Percentiles rank a stretch among this genome's conserved stretches.
These are phyloP conservation scores for Syzygium aqueum DNA, from an alignment of 345 rosid genomes.

Conservation along the genomic window DNA sequence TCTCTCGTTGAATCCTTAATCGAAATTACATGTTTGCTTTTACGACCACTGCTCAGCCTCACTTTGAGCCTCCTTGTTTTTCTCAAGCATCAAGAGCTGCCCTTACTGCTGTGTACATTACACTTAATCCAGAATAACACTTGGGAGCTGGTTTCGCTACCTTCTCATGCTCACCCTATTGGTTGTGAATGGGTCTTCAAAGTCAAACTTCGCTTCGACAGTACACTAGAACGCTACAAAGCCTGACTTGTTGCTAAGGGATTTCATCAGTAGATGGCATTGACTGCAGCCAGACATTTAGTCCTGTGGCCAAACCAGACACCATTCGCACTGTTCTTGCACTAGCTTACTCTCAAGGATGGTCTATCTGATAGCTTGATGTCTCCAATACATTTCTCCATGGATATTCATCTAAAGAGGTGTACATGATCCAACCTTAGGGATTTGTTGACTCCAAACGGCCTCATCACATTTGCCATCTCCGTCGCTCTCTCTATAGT, in stretches of 20 bases:
- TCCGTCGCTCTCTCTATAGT: neutral
- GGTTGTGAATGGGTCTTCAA: neutral
- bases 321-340: neutral
- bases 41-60: neutral
- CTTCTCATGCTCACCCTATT: neutral
- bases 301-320: neutral
- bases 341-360: neutral
- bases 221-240: neutral
- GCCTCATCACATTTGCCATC: neutral
- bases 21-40: neutral
- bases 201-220: neutral
- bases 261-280: neutral
- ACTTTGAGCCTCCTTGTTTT: no score
- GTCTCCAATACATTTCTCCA: neutral
- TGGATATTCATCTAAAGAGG: neutral
- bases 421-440: neutral
- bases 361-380: neutral
- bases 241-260: neutral
- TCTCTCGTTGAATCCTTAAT: neutral
- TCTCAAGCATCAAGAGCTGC: neutral
- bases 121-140: neutral
- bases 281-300: neutral
- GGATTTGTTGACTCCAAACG: neutral
- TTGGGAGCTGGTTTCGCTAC: neutral
- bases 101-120: neutral